Evolutionary conservation across 2,329 filamentous ascomycete species (phyloP).

Genomic region (Cladorrhinum sp.): DNA sequence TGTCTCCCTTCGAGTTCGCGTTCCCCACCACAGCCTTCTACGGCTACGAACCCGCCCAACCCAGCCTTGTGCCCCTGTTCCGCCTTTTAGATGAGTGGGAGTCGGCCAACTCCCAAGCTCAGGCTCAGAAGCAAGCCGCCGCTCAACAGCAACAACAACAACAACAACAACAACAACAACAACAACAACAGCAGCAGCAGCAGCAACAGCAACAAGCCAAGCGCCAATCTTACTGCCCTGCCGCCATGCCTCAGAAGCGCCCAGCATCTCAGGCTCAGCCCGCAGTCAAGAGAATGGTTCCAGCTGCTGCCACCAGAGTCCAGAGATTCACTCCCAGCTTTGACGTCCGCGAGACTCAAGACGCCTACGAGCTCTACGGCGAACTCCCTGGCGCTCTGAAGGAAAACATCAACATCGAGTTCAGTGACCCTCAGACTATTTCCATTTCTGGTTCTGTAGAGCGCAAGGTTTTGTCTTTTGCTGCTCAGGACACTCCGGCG

Average conservation of each 20-base stretch:
- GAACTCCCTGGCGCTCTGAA: constrained; percentile 74
- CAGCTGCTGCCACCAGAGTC: not conserved
- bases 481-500: constrained; percentile 34
- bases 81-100: constrained; percentile 63
- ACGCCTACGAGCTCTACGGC: constrained; percentile 72
- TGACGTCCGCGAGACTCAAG: constrained; percentile 68
- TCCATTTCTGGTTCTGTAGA: constrained; percentile 68
- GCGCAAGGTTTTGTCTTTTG: constrained; percentile 36
- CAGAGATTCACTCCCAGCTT: constrained; percentile 67
- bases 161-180: not conserved
- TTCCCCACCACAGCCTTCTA: constrained; percentile 40
- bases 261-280: constrained; percentile 25
- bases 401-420: constrained; percentile 73
- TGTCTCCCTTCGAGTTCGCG: constrained; percentile 57
- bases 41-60: constrained; percentile 34
- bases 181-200: constrained; percentile 4
- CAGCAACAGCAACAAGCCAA: not conserved
- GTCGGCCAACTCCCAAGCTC: constrained; percentile 33
- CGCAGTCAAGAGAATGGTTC: not conserved
- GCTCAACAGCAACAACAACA: not conserved
- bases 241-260: not conserved
- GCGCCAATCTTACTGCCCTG: not conserved
- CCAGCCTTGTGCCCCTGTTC: constrained; percentile 58
- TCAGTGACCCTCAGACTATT: constrained; percentile 72
- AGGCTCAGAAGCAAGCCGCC: constrained; percentile 21